Conservation (phyloP, 2,329 filamentous ascomycete genomes). For the Coniochaeta ligniaria region DNA sequence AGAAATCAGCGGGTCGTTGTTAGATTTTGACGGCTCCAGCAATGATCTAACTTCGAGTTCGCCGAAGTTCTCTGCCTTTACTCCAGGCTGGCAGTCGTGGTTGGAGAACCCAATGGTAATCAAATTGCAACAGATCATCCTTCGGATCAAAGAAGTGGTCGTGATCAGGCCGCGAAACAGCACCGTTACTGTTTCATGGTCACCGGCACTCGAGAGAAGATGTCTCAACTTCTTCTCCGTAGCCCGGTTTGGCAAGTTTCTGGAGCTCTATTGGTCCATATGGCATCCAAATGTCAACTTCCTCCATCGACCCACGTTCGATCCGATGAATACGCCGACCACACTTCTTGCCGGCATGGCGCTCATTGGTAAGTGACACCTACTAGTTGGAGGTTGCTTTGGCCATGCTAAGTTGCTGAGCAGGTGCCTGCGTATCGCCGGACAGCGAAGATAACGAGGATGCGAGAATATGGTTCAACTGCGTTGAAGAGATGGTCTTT, state of each 20-base stretch:
- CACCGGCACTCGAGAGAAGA: conserved; percentile 17
- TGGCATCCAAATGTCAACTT: conserved; percentile 29
- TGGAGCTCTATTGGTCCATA: conserved; percentile 26
- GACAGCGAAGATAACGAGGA: conserved; percentile 20
- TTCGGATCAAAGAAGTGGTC: conserved; percentile 24
- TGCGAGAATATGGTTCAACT: conserved; percentile 26
- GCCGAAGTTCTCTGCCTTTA: background rate
- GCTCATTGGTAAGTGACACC: conserved; percentile 18
- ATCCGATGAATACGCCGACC: conserved; percentile 18
- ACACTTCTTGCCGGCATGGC: conserved; percentile 25
- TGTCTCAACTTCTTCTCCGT: conserved; percentile 19
- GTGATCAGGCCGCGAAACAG: conserved; percentile 25
- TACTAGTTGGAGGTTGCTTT: background rate
- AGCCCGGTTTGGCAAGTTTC: conserved; percentile 19
- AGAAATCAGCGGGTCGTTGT: background rate
- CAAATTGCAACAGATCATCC: conserved; percentile 26
- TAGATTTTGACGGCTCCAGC: background rate
- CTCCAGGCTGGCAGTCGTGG: conserved; percentile 6
- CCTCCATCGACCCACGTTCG: conserved; percentile 26
- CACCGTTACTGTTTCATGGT: conserved; percentile 24
- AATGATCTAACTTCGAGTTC: background rate
- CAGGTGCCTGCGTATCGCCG: conserved; percentile 22
- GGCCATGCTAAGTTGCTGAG: background rate
- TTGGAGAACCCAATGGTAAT: conserved; percentile 24
- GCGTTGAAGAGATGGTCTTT: conserved; percentile 29